These are phyloP conservation scores for Dictyostelium brefeldianum DNA, from an alignment of 78 protist genomes.

Conservation along the genomic window DNA sequence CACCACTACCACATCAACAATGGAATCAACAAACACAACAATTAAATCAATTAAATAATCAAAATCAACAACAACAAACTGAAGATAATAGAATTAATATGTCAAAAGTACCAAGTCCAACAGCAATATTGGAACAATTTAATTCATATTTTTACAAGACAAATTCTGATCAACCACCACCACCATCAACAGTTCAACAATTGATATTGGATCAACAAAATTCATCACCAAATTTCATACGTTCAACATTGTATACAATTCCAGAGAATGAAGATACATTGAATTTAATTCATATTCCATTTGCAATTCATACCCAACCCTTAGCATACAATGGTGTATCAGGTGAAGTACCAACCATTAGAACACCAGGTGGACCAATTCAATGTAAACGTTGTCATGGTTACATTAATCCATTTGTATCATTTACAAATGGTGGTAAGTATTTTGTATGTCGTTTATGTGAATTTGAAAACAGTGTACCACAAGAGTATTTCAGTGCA, in stretches of 20 bases:
- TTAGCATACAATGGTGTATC: constrained; percentile 21
- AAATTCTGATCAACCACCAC: constrained; percentile 5
- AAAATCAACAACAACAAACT: not conserved
- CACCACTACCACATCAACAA: constrained; percentile 19
- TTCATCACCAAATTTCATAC: constrained; percentile 42
- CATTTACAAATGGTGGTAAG: constrained; percentile 72
- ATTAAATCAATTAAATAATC: not conserved
- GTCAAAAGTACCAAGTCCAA: constrained; percentile 61
- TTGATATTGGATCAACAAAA: constrained; percentile 40
- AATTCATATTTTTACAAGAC: constrained; percentile 36
- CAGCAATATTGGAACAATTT: constrained; percentile 46
- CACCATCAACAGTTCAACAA: constrained; percentile 71
- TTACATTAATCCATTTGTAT: constrained; percentile 69
- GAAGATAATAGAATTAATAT: constrained; percentile 38
- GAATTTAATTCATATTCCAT: constrained; percentile 46
- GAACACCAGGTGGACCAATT: constrained; percentile 65
- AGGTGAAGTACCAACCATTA: constrained; percentile 41
- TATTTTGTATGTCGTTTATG: constrained; percentile 70
- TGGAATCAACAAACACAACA: constrained; percentile 16
- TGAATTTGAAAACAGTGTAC: constrained; percentile 68
- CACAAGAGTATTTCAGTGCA: constrained; percentile 65
- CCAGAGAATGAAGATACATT: constrained; percentile 60
- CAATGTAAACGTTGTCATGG: constrained; percentile 80
- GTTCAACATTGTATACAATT: constrained; percentile 74
- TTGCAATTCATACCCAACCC: constrained; percentile 64